Conservation (phyloP, 1,284 basidiomycete genomes). For the Tetrapyrgos nigripes region DNA sequence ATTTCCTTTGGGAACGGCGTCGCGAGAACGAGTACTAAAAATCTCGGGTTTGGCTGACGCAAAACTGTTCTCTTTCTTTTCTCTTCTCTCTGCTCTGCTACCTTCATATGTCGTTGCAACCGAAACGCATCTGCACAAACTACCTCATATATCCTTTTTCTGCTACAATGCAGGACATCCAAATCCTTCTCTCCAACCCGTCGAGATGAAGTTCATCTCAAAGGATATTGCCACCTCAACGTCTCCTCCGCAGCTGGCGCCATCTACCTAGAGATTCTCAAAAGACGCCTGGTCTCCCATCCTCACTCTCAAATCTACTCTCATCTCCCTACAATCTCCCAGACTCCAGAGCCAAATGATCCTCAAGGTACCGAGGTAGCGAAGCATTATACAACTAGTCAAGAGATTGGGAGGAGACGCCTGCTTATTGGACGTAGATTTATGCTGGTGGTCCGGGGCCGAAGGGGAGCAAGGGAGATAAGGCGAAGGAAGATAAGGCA, state of each 20-base stretch:
- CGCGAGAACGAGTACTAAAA: no score
- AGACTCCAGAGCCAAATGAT: slow-evolving; percentile 96
- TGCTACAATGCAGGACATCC: slow-evolving; percentile 77
- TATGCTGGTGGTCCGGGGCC: slow-evolving; percentile 79
- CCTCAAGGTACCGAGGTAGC: slow-evolving; percentile 99
- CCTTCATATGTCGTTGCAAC: not conserved
- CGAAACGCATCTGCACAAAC: not conserved
- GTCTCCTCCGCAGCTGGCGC: slow-evolving; percentile 94
- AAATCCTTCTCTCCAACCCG: slow-evolving; percentile 96
- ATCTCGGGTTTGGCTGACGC: not conserved
- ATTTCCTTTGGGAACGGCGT: no score
- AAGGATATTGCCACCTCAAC: slow-evolving; percentile 98
- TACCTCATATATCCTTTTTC: no score
- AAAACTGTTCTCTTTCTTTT: not conserved
- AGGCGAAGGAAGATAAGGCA: slow-evolving; percentile 28
- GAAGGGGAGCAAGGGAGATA: slow-evolving; percentile 42
- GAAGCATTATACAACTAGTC: slow-evolving; percentile 93
- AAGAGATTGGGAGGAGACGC: slow-evolving; percentile 89
- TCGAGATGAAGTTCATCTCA: slow-evolving; percentile 98
- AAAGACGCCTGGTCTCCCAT: slow-evolving; percentile 95
- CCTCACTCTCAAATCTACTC: slow-evolving; percentile 94
- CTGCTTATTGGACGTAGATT: slow-evolving; percentile 92
- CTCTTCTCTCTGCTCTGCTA: not conserved
- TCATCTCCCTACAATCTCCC: slow-evolving; percentile 95
- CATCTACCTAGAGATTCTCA: slow-evolving; percentile 82